These are phyloP conservation scores for Ceratocystis albifundus DNA, from an alignment of 2,329 filamentous ascomycete species.

Conservation along the genomic window DNA sequence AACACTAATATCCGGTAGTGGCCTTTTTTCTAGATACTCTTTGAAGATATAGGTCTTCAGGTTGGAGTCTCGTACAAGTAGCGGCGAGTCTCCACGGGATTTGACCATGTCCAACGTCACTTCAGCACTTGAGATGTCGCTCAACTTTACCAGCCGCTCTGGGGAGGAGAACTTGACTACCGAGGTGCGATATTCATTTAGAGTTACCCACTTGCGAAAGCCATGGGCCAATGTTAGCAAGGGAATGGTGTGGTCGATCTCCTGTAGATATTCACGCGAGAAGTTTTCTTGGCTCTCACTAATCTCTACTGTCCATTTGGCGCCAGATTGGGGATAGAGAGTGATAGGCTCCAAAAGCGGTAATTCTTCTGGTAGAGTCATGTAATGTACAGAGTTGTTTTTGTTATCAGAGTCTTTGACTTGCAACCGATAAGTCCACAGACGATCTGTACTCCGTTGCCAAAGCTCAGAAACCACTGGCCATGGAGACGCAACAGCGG, in stretches of 20 bases:
- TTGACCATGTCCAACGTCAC: not conserved
- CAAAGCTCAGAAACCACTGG: slow-evolving; percentile 34
- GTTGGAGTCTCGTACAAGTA: slow-evolving; percentile 25
- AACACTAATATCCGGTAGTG: slow-evolving; percentile 30
- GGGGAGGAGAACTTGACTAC: slow-evolving; percentile 13
- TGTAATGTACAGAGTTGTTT: slow-evolving; percentile 32
- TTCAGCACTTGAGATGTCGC: slow-evolving; percentile 10
- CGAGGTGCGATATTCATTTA: not conserved
- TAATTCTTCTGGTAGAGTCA: slow-evolving; percentile 37
- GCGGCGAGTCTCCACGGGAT: slow-evolving; percentile 27
- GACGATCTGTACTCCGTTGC: slow-evolving; percentile 26
- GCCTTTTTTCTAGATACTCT: slow-evolving; percentile 38
- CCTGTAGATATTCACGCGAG: slow-evolving; percentile 23
- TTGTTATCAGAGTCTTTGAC: slow-evolving; percentile 30
- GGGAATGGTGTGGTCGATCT: slow-evolving; percentile 27
- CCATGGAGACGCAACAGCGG: slow-evolving; percentile 39
- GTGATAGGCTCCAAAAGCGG: slow-evolving; percentile 31
- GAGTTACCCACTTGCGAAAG: not conserved
- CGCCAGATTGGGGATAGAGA: slow-evolving; percentile 33
- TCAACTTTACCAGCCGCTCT: not conserved
- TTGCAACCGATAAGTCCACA: slow-evolving; percentile 28
- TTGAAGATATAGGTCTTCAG: slow-evolving; percentile 35
- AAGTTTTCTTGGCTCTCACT: slow-evolving; percentile 15
- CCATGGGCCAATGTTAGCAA: slow-evolving; percentile 17
- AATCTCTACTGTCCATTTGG: slow-evolving; percentile 32